Evolutionary conservation across 2,329 filamentous ascomycete genomes (phyloP).

Genomic region (Colletotrichum godetiae): DNA sequence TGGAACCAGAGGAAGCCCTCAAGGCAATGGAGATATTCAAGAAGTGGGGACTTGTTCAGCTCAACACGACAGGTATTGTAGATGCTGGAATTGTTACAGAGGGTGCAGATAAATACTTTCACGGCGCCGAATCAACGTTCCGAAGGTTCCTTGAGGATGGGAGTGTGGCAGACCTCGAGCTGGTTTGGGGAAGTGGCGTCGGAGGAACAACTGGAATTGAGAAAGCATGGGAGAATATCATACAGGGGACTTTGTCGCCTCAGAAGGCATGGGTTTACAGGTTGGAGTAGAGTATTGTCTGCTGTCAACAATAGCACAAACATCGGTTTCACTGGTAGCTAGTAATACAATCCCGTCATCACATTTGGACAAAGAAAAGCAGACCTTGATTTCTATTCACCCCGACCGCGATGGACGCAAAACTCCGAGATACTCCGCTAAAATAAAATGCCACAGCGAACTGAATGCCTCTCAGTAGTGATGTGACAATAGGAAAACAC

Average conservation of each 20-base stretch:
- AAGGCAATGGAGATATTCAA: not conserved
- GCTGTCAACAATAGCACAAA: no score
- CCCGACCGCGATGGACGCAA: no score
- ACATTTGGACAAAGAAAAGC: no score
- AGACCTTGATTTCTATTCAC: no score
- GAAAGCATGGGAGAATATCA: constrained; percentile 16
- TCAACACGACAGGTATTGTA: constrained; percentile 32
- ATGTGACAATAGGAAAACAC: no score
- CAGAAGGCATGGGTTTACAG: constrained; percentile 18
- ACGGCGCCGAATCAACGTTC: constrained; percentile 10
- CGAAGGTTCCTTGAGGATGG: constrained; percentile 9
- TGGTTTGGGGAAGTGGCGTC: constrained; percentile 24
- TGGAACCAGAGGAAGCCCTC: not conserved
- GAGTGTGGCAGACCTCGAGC: constrained; percentile 1
- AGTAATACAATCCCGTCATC: no score
- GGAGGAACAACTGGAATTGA: constrained; percentile 23
- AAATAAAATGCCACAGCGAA: no score
- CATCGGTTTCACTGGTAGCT: no score
- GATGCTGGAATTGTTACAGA: constrained; percentile 23
- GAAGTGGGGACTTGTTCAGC: constrained; percentile 10
- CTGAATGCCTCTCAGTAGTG: no score
- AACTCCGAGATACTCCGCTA: no score
- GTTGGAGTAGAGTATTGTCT: not conserved
- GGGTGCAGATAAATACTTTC: constrained; percentile 4
- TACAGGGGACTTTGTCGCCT: constrained; percentile 14